Conservation (phyloP, 116 monocot species). For the Cymodocea nodosa region DNA sequence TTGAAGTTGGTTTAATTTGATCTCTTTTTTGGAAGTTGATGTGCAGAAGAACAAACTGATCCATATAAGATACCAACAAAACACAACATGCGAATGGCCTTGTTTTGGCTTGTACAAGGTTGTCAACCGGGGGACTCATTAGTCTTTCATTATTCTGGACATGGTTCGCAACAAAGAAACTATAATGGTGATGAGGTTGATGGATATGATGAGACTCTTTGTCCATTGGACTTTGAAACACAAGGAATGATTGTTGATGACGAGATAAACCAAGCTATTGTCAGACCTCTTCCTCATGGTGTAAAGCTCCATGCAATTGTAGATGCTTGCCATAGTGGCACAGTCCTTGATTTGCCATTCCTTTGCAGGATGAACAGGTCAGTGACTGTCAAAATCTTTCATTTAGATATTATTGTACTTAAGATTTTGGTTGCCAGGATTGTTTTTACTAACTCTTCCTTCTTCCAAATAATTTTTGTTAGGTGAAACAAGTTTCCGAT, state of each 20-base stretch:
- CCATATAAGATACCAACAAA: conserved; percentile 80
- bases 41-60: conserved; percentile 79
- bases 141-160: conserved; percentile 87
- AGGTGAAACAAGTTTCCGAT: too few species aligned
- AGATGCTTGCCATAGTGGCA: conserved; percentile 78
- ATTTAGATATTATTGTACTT: too few species aligned
- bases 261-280: conserved; percentile 54
- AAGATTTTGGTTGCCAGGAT: too few species aligned
- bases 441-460: too few species aligned
- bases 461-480: too few species aligned
- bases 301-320: conserved; percentile 74
- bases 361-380: conserved; percentile 81
- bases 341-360: conserved; percentile 65
- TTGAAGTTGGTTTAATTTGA: too few species aligned
- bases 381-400: background rate
- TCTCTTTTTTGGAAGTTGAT: conserved; percentile 12
- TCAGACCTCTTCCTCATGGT: conserved; percentile 53
- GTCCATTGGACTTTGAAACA: conserved; percentile 80
- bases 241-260: conserved; percentile 90
- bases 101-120: conserved; percentile 84
- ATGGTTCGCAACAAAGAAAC: conserved; percentile 75
- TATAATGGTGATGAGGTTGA: conserved; percentile 69
- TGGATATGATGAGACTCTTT: conserved; percentile 86
- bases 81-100: conserved; percentile 78
- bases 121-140: conserved; percentile 83